phyloP scores from a whole-genome alignment of 2,329 filamentous ascomycete genomes.

The Cytospora schulzeri region DNA sequence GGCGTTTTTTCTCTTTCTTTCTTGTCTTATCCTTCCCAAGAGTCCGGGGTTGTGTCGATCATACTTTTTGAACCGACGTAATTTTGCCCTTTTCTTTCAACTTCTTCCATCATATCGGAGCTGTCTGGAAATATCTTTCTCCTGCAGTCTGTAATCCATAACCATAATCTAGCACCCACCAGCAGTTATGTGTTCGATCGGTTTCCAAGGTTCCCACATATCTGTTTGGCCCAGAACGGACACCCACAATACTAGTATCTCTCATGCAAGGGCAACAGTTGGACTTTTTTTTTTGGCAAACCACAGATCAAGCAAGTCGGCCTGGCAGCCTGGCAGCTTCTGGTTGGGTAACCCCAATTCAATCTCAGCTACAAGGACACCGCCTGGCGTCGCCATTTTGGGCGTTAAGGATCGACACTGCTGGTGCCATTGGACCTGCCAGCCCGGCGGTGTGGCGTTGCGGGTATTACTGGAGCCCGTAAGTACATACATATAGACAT shows the following conservation, averaged over 20 bases:
- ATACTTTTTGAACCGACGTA: neutral
- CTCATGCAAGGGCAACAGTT: neutral
- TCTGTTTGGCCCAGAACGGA: neutral
- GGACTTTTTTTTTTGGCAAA: neutral
- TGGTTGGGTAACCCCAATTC: neutral
- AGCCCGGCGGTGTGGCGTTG: conserved; percentile 1
- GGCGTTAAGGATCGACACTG: neutral
- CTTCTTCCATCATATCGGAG: neutral
- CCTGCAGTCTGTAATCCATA: neutral
- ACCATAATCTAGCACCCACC: neutral
- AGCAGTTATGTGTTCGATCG: neutral
- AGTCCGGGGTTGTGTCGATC: neutral
- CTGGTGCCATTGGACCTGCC: neutral
- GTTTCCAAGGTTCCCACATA: neutral
- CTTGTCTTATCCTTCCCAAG: neutral
- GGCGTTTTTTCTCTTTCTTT: neutral
- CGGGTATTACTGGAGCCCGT: neutral
- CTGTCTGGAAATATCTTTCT: neutral
- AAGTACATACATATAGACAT: no score
- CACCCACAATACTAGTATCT: neutral
- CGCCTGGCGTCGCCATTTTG: neutral
- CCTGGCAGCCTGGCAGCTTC: no score
- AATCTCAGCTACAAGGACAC: neutral
- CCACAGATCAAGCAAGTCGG: neutral
- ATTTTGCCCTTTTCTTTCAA: neutral